Evolutionary conservation across 31 red algal species (phyloP), one percentile per base, ranked within the genome.

Genomic region (Bonnemaisonia californica): DNA sequence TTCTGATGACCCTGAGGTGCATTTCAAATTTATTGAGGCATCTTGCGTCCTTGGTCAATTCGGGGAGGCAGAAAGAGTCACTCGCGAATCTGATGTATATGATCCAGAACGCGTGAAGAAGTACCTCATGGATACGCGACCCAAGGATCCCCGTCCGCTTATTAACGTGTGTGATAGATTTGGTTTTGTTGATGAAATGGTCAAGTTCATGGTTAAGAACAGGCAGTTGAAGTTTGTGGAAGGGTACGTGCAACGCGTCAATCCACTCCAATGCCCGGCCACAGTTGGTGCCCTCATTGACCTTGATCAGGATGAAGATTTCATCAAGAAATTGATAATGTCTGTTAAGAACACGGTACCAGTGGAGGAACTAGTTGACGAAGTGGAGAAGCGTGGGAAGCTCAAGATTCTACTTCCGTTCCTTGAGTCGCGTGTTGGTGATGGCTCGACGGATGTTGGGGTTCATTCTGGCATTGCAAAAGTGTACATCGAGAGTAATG

Each of bases 141-240:
- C 89, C 19, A 72, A 75, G 23, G 97, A 99, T 76, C 97, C 97
- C 8, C 93, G 97, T 24, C 97, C 97, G 40, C 75, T 99, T 23
- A 96, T 99, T 59, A 96, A 99, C 56, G 97, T 99, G 61, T 99
- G 97, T 74, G 97, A 99, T 85, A 79, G 91, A 37, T 94, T 96
- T 79, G 97, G 87, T 33, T 94, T 91, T 81, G 86, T 99, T 24
- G 91, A 94, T 71, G 97, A 99, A 75, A 82, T 99, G 80, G 89
- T 96, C 13, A 85, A 85, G 64, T 99, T 88, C 88, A 86, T 99
- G 90, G 84, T 96, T 47, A 96, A 96, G 86, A 95, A 99, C 36
- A 82, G 91, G 28, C 93, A 94, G 58, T 28, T 95, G 81, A 93
- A 99, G 65, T 94, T 96, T 82, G 87, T 99, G 36, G 87, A 96